Evolutionary conservation across 1,139 yeast genomes (phyloP), one percentile per base, ranked within the genome.

Genomic region (Yamadazyma triangularis): DNA sequence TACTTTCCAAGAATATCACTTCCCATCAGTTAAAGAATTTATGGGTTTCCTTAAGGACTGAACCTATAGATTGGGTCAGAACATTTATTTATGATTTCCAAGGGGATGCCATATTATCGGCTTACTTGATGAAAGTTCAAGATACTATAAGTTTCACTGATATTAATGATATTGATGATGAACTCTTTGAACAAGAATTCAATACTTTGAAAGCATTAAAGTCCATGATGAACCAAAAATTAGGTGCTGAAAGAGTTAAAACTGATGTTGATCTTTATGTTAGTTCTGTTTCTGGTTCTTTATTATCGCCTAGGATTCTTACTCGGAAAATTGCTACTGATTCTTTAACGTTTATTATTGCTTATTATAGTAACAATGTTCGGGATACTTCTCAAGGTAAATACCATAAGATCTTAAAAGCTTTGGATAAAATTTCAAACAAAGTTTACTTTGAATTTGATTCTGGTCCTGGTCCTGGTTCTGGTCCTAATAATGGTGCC

Each of bases 21-120:
- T 65, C 80, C 3, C 75, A 76, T 30, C 89, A 88, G 50, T 63
- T 91, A 45, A 86, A 84, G 27, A 85, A 85, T 45, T 68, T 91
- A 34, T 87, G 94, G 84, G 95, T 91, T 4, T 86, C 95, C 26
- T 64, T 91, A 28, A 74, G 97, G 41, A 87, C 97, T 0, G 96
- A 89, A 52, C 94, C 94, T 25, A 73, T 91, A 25, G 81, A 74
- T 38, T 91, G 98, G 98, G 95, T 89, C 1, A 72, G 81, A 35
- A 74, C 70, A 22, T 91, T 91, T 39, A 62, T 68, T 39, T 70
- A 87, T 34, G 83, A 79, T 36, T 75, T 79, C 35, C 96, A 91
- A 55, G 98, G 98, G 28, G 95, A 87, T 39, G 77, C 87, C 2
- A 89, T 95, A 1, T 69, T 91, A 34, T 60, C 69, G 8, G 57